These are phyloP conservation scores for Blastomyces silverae DNA, from an alignment of 2,329 filamentous ascomycete species.

Conservation along the genomic window DNA sequence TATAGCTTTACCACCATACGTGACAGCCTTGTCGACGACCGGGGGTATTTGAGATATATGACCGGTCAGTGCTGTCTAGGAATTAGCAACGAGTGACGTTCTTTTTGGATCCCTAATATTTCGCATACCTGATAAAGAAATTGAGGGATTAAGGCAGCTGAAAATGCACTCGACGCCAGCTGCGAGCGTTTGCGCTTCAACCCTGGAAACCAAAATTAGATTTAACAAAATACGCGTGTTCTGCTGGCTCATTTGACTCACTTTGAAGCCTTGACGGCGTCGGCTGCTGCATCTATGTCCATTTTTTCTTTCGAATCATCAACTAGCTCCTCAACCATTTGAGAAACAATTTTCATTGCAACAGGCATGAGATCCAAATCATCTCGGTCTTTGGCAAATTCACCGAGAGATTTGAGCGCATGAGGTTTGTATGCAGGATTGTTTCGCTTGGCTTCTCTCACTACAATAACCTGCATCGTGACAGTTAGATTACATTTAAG, in stretches of 20 bases:
- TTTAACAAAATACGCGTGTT: neutral
- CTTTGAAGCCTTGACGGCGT: conserved; percentile 34
- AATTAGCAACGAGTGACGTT: conserved; percentile 22
- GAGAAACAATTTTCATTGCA: conserved; percentile 57
- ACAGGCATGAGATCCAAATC: conserved; percentile 65
- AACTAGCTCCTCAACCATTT: conserved; percentile 53
- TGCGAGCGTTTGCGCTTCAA: conserved; percentile 33
- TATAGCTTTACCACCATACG: conserved; percentile 32
- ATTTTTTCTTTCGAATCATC: conserved; percentile 55
- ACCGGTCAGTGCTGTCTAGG: conserved; percentile 26
- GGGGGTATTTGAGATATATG: conserved; percentile 29
- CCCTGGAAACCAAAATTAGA: conserved; percentile 19
- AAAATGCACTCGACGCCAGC: conserved; percentile 37
- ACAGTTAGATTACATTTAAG: conserved; percentile 21
- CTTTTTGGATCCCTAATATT: conserved; percentile 22
- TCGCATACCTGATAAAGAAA: conserved; percentile 18
- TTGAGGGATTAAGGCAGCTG: conserved; percentile 33
- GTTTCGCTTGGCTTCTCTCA: conserved; percentile 85
- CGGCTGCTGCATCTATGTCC: conserved; percentile 56
- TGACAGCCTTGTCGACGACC: conserved; percentile 29
- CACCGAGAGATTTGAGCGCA: conserved; percentile 65
- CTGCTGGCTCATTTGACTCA: conserved; percentile 19
- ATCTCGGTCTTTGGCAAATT: conserved; percentile 60
- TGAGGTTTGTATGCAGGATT: conserved; percentile 76
- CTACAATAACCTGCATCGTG: conserved; percentile 51